Evolutionary conservation across 768 basidiomycete genomes (phyloP), one percentile per base, ranked within the genome.

Genomic region (Trichaptum fuscoviolaceum): DNA sequence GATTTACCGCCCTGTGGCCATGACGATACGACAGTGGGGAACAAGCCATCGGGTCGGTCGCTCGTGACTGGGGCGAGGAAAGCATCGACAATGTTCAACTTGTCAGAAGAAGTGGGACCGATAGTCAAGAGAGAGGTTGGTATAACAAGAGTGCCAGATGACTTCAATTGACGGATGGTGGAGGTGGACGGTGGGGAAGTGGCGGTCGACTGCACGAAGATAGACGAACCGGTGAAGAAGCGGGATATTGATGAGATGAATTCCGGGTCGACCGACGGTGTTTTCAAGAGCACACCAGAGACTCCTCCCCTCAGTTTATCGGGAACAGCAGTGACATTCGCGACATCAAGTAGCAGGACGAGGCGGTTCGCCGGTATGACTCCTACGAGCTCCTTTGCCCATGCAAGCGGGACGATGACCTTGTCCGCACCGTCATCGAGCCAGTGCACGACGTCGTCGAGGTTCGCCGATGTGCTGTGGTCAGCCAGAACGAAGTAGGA

Each of bases 31-130:
- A 99, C 82, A 9, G 97, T 99, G 0, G 96, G 93, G 78, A 93
- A 95, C 57, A 99, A 85, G 35, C 93, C 94, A 75, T 99, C 97
- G 0, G 87, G 82, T 62, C 97, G 87, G 76, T 99, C 96, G 0
- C 95, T 93, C 24, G 83, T 77, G 62, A 97, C 76, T 3, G 89
- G 84, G 0, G 95, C 87, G 63, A 96, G 86, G 81, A 96, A 96
- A 26, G 91, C 91, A 72, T 95, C 92, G 7, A 87, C 86, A 67
- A 97, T 77, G 72, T 90, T 91, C 66, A 95, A 81, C 69, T 87
- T 83, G 7, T 81, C 75, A 61, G 78, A 69, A 60, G 87, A 82
- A n/a, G 88, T 83, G 4, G 80, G 65, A 5, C 75, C 76, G 26
- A 88, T 77, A 7, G 90, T 89, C 63, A 96, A 85, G 63, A 89